Evolutionary conservation across 805 yeast species (phyloP), one percentile per base, ranked within the genome.

Genomic region (Ogataea wickerhamii): DNA sequence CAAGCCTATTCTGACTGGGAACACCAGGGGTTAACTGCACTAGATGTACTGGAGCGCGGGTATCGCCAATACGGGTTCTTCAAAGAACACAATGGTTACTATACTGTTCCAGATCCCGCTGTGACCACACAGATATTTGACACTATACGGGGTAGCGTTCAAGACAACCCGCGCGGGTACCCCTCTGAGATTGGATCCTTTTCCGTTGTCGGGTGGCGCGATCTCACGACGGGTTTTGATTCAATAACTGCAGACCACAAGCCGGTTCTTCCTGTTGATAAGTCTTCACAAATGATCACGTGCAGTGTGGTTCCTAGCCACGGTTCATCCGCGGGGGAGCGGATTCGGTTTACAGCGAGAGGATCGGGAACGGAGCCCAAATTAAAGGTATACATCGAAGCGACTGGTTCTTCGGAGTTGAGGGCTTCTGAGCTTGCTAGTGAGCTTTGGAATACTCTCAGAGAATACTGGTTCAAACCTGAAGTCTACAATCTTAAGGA

Each of bases 281-380:
- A 80, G 0, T 53, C 67, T 1, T 78, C 96, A 0, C 95, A 93
- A 50, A 93, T 93, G 97, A 80, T 91, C 47, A 88, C 96, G 0
- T 81, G 73, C 1, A 18, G 12, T 11, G 60, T 61, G 18, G 62
- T 87, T 17, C 47, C 44, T 19, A 32, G 43, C 5, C 23, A 36
- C 5, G 59, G 52, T 2, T 47, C 29, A 2, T 30, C 36, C 5
- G 44, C 37, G 8, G 43, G 24, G 8, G 74, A 68, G 28, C 47
- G 46, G 16, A 78, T 87, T 2, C 64, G 95, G 24, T 80, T 89
- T 55, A 89, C 98, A 0, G 79, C 86, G 34, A 72, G 98, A 37
- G 97, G 97, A 0, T 87, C 96, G 3, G 98, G 98, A 8, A 91
- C 98, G 0, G 98, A 91, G 59, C 97, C 97, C 2, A 91, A 91